Conservation (phyloP, 805 yeast genomes). For the Candida anglica region DNA sequence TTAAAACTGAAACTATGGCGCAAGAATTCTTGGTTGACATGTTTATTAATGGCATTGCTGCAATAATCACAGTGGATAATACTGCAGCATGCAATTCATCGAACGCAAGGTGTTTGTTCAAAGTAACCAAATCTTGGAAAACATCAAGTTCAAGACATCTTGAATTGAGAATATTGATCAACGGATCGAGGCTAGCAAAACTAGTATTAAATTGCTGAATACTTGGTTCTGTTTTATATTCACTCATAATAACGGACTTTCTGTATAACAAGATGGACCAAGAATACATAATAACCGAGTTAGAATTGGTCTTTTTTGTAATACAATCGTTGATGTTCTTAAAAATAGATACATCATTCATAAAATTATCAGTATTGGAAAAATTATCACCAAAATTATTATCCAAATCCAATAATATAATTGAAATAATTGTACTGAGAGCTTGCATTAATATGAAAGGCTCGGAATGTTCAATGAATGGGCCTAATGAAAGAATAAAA, state of each 20-base stretch:
- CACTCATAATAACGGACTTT: constrained; percentile 41
- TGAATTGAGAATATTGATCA: constrained; percentile 31
- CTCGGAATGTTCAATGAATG: constrained; percentile 21
- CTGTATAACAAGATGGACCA: constrained; percentile 65
- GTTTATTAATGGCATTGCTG: constrained; percentile 47
- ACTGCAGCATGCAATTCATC: constrained; percentile 52
- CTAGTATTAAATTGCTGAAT: constrained; percentile 14
- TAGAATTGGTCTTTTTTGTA: constrained; percentile 27
- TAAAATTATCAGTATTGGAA: constrained; percentile 32
- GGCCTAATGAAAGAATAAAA: constrained; percentile 21
- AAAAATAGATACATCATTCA: constrained; percentile 32
- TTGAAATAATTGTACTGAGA: constrained; percentile 44
- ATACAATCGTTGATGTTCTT: constrained; percentile 38
- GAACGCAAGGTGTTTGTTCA: constrained; percentile 41
- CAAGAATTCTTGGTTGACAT: constrained; percentile 42
- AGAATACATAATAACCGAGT: constrained; percentile 53
- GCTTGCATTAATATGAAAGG: constrained; percentile 36
- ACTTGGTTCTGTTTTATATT: constrained; percentile 11
- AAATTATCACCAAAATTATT: constrained; percentile 36
- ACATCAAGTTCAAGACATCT: constrained; percentile 41
- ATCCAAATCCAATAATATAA: constrained; percentile 56
- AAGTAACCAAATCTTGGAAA: constrained; percentile 38
- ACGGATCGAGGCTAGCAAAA: constrained; percentile 21
- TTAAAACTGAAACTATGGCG: constrained; percentile 39
- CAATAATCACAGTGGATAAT: constrained; percentile 39